These are phyloP conservation scores for Trichoderma citrinoviride DNA, from an alignment of 2,329 filamentous ascomycete genomes.

Conservation along the genomic window DNA sequence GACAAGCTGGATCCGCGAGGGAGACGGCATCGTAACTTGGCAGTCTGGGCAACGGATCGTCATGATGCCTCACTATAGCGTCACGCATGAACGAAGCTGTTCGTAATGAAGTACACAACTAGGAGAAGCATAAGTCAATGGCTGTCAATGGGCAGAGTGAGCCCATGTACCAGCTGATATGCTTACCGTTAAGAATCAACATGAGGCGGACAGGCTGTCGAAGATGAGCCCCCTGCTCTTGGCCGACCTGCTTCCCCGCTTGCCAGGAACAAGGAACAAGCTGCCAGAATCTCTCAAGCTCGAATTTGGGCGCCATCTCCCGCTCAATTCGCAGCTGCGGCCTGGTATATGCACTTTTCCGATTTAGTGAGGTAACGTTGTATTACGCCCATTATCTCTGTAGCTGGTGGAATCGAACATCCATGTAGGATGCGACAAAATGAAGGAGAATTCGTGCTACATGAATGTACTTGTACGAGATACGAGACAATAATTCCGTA, in stretches of 20 bases:
- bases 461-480: not conserved
- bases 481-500: not conserved
- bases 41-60: not conserved
- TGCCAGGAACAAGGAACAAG: constrained; percentile 11
- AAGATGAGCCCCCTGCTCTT: not conserved
- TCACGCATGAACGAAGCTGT: not conserved
- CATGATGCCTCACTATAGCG: not conserved
- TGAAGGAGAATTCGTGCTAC: not conserved
- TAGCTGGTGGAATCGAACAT: not conserved
- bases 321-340: not conserved
- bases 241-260: constrained; percentile 9
- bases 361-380: constrained; percentile 20
- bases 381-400: not conserved
- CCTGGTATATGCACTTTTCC: not conserved
- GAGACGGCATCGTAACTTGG: not conserved
- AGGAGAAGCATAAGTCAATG: not conserved
- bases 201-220: not conserved
- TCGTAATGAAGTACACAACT: not conserved
- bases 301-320: not conserved
- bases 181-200: not conserved
- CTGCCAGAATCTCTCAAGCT: constrained; percentile 7
- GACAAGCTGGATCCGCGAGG: not conserved
- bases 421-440: not conserved
- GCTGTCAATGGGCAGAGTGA: not conserved
- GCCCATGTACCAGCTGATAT: not conserved